These are phyloP conservation scores for Cyathus striatus DNA, from an alignment of 768 basidiomycete species.

Conservation along the genomic window DNA sequence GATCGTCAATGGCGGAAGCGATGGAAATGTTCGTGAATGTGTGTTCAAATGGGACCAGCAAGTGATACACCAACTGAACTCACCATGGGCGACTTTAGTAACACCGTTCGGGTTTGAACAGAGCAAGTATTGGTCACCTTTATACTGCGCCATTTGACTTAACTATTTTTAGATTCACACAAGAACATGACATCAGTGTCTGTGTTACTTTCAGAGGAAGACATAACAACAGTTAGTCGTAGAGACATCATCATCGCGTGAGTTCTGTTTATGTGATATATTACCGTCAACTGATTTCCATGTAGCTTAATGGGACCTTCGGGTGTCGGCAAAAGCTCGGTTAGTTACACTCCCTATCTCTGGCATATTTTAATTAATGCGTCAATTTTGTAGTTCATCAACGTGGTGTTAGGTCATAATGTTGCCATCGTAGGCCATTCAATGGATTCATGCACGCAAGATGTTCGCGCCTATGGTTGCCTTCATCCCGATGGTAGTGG, in stretches of 20 bases:
- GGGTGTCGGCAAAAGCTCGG: slow-evolving; percentile 18
- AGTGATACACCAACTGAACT: too few relatives aligned
- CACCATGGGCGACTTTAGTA: too few relatives aligned
- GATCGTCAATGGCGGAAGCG: too few relatives aligned
- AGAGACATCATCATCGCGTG: slow-evolving; percentile 13
- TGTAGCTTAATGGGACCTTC: slow-evolving; percentile 19
- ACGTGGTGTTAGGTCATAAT: slow-evolving; percentile 11
- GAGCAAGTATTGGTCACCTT: too few relatives aligned
- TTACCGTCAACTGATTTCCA: neutral
- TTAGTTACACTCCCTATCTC: slow-evolving; percentile 2
- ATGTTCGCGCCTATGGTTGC: slow-evolving; percentile 11
- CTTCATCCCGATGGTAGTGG: slow-evolving; percentile 5
- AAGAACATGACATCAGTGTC: too few relatives aligned
- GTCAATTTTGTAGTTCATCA: slow-evolving; percentile 16
- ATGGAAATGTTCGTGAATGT: too few relatives aligned
- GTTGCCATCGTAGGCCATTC: slow-evolving; percentile 14
- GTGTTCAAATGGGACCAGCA: too few relatives aligned
- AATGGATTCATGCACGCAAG: slow-evolving; percentile 16
- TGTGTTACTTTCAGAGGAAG: too few relatives aligned
- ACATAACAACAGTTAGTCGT: neutral
- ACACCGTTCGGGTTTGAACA: too few relatives aligned
- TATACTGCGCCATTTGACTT: too few relatives aligned
- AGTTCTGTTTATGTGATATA: neutral
- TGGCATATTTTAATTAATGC: neutral
- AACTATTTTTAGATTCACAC: too few relatives aligned